Percentiles rank a stretch among this genome's conserved stretches.
phyloP scores from a whole-genome alignment of 805 yeast genomes.

The Teunomyces barrocoloradensis region DNA sequence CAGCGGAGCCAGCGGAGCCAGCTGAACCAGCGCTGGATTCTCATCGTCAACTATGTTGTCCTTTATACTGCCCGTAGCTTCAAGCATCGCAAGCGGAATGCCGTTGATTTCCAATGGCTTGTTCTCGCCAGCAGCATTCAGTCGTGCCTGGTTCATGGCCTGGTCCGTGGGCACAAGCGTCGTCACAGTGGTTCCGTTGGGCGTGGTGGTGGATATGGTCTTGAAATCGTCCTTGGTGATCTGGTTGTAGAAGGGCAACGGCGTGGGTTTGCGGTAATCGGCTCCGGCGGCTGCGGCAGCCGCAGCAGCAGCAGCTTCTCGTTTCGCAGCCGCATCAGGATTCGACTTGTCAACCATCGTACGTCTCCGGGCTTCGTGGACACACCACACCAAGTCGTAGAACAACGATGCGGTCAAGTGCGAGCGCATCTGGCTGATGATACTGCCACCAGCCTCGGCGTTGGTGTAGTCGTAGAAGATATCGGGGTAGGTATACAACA shows the following conservation, averaged over 20 bases:
- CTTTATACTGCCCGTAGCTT: slow-evolving; percentile 71
- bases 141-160: slow-evolving; percentile 63
- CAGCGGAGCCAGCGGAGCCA: background rate
- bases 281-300: slow-evolving; percentile 3
- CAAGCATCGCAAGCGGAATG: slow-evolving; percentile 68
- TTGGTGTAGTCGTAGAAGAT: slow-evolving; percentile 56
- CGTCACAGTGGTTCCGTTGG: slow-evolving; percentile 89
- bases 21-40: no score
- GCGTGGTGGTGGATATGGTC: slow-evolving; percentile 81
- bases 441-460: slow-evolving; percentile 33
- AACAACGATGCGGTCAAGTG: slow-evolving; percentile 89
- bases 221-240: slow-evolving; percentile 86
- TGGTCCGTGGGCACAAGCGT: slow-evolving; percentile 84
- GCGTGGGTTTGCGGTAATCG: slow-evolving; percentile 47
- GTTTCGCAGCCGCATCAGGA: slow-evolving; percentile 2
- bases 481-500: slow-evolving; percentile 83
- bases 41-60: slow-evolving; percentile 7
- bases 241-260: slow-evolving; percentile 87
- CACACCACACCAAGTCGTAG: slow-evolving; percentile 90
- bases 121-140: slow-evolving; percentile 53
- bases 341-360: slow-evolving; percentile 32
- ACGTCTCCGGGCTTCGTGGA: slow-evolving; percentile 88
- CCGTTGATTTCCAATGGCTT: slow-evolving; percentile 63
- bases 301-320: slow-evolving; percentile 8
- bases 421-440: slow-evolving; percentile 84